Evolutionary conservation across 2,329 filamentous ascomycete genomes (phyloP).

Genomic region (Epichloe amarillans): DNA sequence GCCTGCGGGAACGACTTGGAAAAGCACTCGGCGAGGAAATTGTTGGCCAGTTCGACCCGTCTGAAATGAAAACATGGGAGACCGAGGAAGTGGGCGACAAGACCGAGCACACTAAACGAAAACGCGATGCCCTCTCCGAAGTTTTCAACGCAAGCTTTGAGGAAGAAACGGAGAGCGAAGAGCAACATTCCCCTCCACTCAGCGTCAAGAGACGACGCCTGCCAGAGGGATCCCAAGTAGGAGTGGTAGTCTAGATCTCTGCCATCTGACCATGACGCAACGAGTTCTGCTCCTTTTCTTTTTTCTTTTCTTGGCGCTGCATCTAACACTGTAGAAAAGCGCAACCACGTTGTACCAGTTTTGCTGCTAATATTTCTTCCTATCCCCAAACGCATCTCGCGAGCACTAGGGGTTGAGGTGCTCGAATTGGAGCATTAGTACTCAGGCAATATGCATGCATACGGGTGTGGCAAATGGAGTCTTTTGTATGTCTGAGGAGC

Average conservation of each 20-base stretch:
- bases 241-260: slow-evolving; percentile 16
- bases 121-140: slow-evolving; percentile 23
- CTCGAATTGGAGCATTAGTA: not conserved
- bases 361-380: not conserved
- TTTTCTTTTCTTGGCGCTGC: not conserved
- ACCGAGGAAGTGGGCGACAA: slow-evolving; percentile 18
- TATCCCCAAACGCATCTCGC: not conserved
- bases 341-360: not conserved
- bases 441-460: not conserved
- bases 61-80: slow-evolving; percentile 33
- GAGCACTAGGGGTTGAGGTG: not conserved
- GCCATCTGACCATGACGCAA: not conserved
- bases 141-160: slow-evolving; percentile 29
- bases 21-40: slow-evolving; percentile 38
- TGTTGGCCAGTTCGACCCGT: slow-evolving; percentile 27
- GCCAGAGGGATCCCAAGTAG: slow-evolving; percentile 16
- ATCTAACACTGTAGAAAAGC: no score
- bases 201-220: slow-evolving; percentile 22
- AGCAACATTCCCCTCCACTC: slow-evolving; percentile 14
- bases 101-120: slow-evolving; percentile 15
- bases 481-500: not conserved
- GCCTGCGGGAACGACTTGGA: slow-evolving; percentile 40
- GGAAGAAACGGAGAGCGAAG: slow-evolving; percentile 21
- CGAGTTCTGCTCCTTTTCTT: not conserved
- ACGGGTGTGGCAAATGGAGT: not conserved